Evolutionary conservation across 805 yeast genomes (phyloP).

Genomic region (Pichia scutulata): DNA sequence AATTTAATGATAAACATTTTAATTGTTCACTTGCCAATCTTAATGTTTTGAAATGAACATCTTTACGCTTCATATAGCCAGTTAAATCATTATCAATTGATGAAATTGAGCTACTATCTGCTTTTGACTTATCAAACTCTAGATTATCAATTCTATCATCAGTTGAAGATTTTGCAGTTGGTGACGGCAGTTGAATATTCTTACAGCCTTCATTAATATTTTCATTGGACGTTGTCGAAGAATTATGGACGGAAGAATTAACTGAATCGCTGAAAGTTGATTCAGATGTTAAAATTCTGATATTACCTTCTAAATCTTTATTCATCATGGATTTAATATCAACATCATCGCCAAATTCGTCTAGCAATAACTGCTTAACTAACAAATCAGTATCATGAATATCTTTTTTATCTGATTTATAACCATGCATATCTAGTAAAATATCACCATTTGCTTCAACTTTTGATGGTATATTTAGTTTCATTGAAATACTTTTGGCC

Average conservation of each 20-base stretch:
- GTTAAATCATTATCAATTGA: slow-evolving; percentile 12
- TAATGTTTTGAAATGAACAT: slow-evolving; percentile 69
- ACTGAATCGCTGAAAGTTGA: neutral
- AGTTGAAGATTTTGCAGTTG: neutral
- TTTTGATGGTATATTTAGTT: slow-evolving; percentile 76
- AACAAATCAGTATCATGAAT: slow-evolving; percentile 69
- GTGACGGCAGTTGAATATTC: neutral
- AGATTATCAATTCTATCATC: neutral
- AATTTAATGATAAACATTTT: slow-evolving; percentile 58
- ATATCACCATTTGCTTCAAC: slow-evolving; percentile 86
- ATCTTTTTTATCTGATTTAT: slow-evolving; percentile 77
- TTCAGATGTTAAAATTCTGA: slow-evolving; percentile 36
- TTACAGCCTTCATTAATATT: slow-evolving; percentile 14
- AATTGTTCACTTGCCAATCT: slow-evolving; percentile 89
- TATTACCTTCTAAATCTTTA: slow-evolving; percentile 61
- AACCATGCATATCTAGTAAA: slow-evolving; percentile 90
- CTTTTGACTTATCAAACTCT: neutral
- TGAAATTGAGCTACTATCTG: neutral
- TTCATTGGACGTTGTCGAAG: neutral
- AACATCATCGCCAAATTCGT: slow-evolving; percentile 57
- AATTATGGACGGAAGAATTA: neutral
- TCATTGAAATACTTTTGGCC: slow-evolving; percentile 56
- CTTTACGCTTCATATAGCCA: slow-evolving; percentile 15
- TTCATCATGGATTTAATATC: slow-evolving; percentile 39
- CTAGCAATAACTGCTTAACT: slow-evolving; percentile 62